Base-by-base conservation (phyloP, 345 rosid genomes). In the Garcia nutans region DNA sequence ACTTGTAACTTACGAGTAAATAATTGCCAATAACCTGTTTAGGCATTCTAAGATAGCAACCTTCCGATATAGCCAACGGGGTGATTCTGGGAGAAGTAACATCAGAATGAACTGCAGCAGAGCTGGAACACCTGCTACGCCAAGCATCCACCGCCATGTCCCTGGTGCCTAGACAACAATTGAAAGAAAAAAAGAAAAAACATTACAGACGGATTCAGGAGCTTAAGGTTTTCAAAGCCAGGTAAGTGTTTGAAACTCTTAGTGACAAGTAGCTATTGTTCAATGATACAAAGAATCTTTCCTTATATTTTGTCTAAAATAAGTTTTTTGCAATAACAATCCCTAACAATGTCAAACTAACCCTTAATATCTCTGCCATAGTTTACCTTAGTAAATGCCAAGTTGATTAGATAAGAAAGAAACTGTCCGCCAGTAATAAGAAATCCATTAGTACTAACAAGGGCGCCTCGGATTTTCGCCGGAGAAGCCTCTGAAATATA, bases 81-180 rank as follows among this genome's bases (percentile, higher is more conserved):
- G 98, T 1, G 98, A 92, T 77, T 94, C 97, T 0, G 97, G 98
- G 63, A 94, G 97, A 17, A 83, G 47, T 56, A 88, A 59, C 98
- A 94, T 91, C 41, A 94, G 72, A 31, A 82, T 1, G 80, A 94
- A 91, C 85, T 94, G 98, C 65, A 92, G 22, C 44, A 94, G 75
- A 70, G 98, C 97, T 23, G 97, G 97, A 76, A 92, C 0, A 10
- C 90, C 93, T 2, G 97, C 97, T 64, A 94, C 79, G 24, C 98
- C 97, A 12, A 92, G 97, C 98, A 94, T 94, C 98, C 98, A 94
- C 47, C 97, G 85, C 98, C 98, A 94, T 0, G 97, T 88, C 65
- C 96, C 93, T 0, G 60, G 84, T 63, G 81, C 97, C 97, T 92
- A 71, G 5, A 72, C 47, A 55, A 75, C 31, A 31, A 28, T 28